phyloP scores from a whole-genome alignment of 73 alveolate species.

The Paramecium pentaurelia region DNA sequence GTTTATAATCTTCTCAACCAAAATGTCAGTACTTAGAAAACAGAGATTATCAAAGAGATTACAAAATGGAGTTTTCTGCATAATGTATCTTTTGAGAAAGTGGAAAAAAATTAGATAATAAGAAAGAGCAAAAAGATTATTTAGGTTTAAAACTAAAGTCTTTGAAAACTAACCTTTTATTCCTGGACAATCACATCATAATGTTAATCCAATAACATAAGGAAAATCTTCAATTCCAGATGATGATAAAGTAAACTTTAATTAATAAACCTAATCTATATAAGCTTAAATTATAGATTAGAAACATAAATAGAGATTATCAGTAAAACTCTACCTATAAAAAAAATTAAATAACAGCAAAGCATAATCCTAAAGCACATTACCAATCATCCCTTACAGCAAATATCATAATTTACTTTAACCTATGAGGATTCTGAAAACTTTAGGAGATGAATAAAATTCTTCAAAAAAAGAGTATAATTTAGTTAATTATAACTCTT shows the following conservation, averaged over 20 bases:
- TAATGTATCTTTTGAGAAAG: not conserved
- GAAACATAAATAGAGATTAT: not conserved
- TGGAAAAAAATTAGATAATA: not conserved
- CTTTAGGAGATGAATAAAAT: not conserved
- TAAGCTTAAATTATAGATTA: not conserved
- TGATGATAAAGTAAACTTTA: not conserved
- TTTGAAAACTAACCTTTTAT: not conserved
- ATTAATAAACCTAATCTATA: not conserved
- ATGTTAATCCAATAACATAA: not conserved
- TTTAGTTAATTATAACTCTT: not conserved
- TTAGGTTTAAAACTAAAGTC: not conserved
- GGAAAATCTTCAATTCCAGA: not conserved
- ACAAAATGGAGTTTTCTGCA: not conserved
- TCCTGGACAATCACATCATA: not conserved
- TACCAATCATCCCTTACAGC: not conserved
- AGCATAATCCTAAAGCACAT: not conserved
- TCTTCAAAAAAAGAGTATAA: not conserved
- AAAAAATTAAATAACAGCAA: not conserved
- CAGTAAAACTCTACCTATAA: not conserved
- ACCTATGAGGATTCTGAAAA: not conserved
- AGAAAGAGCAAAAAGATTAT: not conserved
- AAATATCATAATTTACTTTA: not conserved
- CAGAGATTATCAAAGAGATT: not conserved
- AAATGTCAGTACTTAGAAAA: slow-evolving; percentile 24
- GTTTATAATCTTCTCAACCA: not conserved